Base-by-base conservation (phyloP, 768 basidiomycete species). In the Amyloporia xantha region DNA sequence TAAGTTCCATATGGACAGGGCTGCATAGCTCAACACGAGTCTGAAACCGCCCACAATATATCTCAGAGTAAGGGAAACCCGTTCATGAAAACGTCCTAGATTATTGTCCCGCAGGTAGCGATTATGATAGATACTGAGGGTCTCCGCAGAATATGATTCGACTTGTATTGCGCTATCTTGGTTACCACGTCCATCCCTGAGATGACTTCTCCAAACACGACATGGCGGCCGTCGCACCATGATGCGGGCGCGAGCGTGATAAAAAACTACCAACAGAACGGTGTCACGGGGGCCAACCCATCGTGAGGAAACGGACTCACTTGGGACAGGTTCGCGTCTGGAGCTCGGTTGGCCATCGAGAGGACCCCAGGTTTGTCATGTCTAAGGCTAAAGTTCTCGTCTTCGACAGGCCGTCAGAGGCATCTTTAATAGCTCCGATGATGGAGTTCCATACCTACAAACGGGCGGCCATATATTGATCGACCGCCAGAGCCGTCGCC, bases 331-430 rank as follows among this genome's bases (percentile, higher is more conserved):
- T 77, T 78, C 46, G 75, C 71, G 59, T 76, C 63, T 10, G 71
- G 68, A 11, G 76, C 76, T 42, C 72, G 66, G 59, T 77, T 79
- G 33, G 76, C 77, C 67, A 71, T 74, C 26, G 75, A 77, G 42
- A 79, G 67, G 17, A 72, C 54, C 27, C 71, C 70, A 4, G 67
- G 59, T 44, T 63, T 66, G 59, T 64, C 56, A 54, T 73, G 72
- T 48, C 56, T 60, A 27, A 68, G 19, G 20, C 59, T 48, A 55
- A 73, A 70, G 60, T 63, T 68, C 56, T 72, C 71, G 53, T 72
- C 71, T 72, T 48, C 20, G 23, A 0, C 24, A 21, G 19, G 17
- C 19, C 7, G 17, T 10, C 7, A 13, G 7, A 7, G 19, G 38
- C 6, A 35, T 20, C n/a, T 33, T 5, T 7, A 35, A n/a, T 28